Conservation (phyloP, 148 eudicot genomes). For the Vaccinium corymbosum region DNA sequence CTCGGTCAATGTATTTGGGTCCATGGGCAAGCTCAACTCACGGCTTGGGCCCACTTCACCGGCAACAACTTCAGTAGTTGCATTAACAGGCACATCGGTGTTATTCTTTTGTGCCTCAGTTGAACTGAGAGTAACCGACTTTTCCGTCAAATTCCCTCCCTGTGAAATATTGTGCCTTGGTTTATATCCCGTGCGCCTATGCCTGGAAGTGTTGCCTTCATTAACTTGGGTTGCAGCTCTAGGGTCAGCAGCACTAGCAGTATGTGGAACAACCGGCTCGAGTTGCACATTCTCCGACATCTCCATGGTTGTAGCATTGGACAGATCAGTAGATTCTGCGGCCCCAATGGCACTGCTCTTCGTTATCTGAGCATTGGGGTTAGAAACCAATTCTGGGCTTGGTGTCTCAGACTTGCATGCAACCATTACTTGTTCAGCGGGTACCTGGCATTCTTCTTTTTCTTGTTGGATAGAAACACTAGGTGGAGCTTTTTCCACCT, state of each 20-base stretch:
- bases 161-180: constrained; percentile 42
- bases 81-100: constrained; percentile 13
- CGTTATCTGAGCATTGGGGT: constrained; percentile 21
- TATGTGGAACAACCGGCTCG: constrained; percentile 26
- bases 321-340: constrained; percentile 29
- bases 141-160: constrained; percentile 37
- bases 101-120: constrained; percentile 17
- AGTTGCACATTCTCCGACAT: constrained; percentile 17
- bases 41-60: constrained; percentile 22
- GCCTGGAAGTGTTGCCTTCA: constrained; percentile 40
- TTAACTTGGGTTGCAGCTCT: constrained; percentile 33
- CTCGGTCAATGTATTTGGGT: constrained; percentile 28
- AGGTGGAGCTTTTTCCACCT: constrained; percentile 30
- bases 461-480: constrained; percentile 27
- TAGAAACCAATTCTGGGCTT: constrained; percentile 22
- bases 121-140: constrained; percentile 20
- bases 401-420: constrained; percentile 24
- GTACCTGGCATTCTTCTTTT: constrained; percentile 34
- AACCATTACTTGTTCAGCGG: constrained; percentile 28
- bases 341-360: constrained; percentile 22
- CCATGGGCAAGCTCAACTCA: constrained; percentile 23
- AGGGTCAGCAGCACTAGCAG: constrained; percentile 26
- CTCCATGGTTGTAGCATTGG: constrained; percentile 18
- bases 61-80: constrained; percentile 24
- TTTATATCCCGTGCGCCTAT: constrained; percentile 48